Evolutionary conservation across 75 land plant genomes (phyloP).

Genomic region (Cryptomeria japonica): DNA sequence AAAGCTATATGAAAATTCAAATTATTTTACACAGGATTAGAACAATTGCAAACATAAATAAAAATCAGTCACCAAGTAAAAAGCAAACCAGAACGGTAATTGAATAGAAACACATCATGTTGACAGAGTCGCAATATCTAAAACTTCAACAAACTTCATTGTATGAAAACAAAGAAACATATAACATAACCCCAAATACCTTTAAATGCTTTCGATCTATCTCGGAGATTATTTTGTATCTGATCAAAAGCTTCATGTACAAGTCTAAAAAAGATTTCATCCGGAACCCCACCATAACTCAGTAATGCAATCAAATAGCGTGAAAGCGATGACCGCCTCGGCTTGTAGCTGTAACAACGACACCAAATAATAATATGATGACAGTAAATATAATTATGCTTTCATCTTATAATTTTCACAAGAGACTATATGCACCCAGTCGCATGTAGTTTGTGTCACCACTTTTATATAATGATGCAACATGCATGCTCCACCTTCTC

Average conservation of each 20-base stretch:
- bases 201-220: slow-evolving; percentile 35
- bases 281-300: slow-evolving; percentile 68
- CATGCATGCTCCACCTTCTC: not conserved
- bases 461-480: not conserved
- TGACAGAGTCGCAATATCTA: too few species aligned
- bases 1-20: too few species aligned
- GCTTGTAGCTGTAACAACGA: slow-evolving; percentile 46
- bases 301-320: slow-evolving; percentile 66
- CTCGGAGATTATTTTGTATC: slow-evolving; percentile 16
- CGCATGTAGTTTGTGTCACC: not conserved
- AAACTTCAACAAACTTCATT: not conserved
- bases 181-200: slow-evolving; percentile 18
- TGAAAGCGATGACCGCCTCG: slow-evolving; percentile 50
- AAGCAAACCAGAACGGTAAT: not conserved
- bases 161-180: not conserved
- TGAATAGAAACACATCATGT: not conserved
- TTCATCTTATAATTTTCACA: not conserved
- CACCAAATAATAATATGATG: not conserved
- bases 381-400: not conserved
- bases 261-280: slow-evolving; percentile 48
- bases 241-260: slow-evolving; percentile 45
- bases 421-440: not conserved
- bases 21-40: too few species aligned
- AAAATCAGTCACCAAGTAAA: not conserved
- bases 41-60: not conserved